Base-by-base conservation (phyloP, 768 basidiomycete species). In the Pleurotus ostreatus region DNA sequence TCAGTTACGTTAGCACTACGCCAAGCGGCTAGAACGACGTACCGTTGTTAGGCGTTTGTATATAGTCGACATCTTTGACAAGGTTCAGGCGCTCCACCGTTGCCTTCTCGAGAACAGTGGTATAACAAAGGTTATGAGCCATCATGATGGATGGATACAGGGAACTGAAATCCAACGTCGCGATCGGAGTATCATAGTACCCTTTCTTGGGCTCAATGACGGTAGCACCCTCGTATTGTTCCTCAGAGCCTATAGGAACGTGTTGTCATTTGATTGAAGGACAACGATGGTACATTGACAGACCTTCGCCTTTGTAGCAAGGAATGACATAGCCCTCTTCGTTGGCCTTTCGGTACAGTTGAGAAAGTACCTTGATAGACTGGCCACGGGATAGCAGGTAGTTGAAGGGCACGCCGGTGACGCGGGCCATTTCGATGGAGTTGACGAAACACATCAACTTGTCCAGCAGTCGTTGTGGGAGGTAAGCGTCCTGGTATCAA, bases 121-220 rank as follows among this genome's bases (percentile, higher is more conserved):
- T 98, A 66, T 98, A 99, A 69, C 97, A 99, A 0, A 99, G 75
- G 67, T 99, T 99, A 71, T 99, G 97, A 2, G 96, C 97, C 95
- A 98, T 98, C 97, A 99, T 99, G 73, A 99, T 98, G 0, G 97
- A 98, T 3, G 97, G 97, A 71, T 99, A 99, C 59, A 99, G 79
- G 1, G 95, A 98, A 57, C 93, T 94, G 74, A 99, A 99, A 80
- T 99, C 97, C 46, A 99, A 83, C 0, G 97, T 98, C 11, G 97
- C 95, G 64, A 99, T 98, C 1, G 97, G 97, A 0, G 86, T 83
- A 66, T 97, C 93, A 67, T 98, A 99, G 71, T 94, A 99, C 0
- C 96, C 97, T 66, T 88, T 94, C 69, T 82, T 86, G 3, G 97
- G 97, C 66, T 99, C 97, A 62, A 99, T 98, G 64, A 99, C 97